Conservation (phyloP, 306 rosid genomes). For the Chamaecrista fasciculata region DNA sequence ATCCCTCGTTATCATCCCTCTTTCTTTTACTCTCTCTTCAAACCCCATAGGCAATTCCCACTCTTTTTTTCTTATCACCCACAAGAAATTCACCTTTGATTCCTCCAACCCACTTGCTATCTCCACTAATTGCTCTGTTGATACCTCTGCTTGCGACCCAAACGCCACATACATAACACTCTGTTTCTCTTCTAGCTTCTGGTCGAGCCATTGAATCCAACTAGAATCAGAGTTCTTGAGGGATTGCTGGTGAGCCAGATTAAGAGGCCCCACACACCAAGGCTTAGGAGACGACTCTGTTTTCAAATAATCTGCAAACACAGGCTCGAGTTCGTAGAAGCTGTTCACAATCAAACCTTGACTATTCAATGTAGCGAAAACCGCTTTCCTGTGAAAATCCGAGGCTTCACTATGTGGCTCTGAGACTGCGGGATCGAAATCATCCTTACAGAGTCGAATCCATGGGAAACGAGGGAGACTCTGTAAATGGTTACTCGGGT, state of each 20-base stretch:
- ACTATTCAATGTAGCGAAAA: background rate
- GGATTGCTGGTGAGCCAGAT: background rate
- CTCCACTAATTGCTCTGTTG: constrained; percentile 29
- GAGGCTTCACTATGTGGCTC: background rate
- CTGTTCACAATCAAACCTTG: constrained; percentile 36
- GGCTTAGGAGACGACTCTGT: background rate
- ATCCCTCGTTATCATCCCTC: constrained; percentile 45
- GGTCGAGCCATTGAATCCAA: constrained; percentile 44
- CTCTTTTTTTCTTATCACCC: constrained; percentile 35
- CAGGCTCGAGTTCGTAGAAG: constrained; percentile 43
- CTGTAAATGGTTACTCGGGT: background rate
- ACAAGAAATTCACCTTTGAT: constrained; percentile 38
- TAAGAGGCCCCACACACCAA: constrained; percentile 44
- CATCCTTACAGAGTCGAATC: constrained; percentile 31
- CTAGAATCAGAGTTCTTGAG: background rate
- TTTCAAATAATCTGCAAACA: constrained; percentile 30
- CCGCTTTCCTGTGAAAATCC: background rate
- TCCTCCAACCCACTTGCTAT: constrained; percentile 43
- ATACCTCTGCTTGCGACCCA: constrained; percentile 45
- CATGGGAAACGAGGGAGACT: constrained; percentile 34
- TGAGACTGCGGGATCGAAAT: background rate
- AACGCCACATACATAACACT: constrained; percentile 46
- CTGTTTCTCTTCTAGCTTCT: constrained; percentile 1
- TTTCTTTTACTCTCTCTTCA: constrained; percentile 37
- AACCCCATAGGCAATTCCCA: constrained; percentile 16